Base-by-base conservation (phyloP, 495 filamentous ascomycete genomes). In the Lineolata rhizophorae region DNA sequence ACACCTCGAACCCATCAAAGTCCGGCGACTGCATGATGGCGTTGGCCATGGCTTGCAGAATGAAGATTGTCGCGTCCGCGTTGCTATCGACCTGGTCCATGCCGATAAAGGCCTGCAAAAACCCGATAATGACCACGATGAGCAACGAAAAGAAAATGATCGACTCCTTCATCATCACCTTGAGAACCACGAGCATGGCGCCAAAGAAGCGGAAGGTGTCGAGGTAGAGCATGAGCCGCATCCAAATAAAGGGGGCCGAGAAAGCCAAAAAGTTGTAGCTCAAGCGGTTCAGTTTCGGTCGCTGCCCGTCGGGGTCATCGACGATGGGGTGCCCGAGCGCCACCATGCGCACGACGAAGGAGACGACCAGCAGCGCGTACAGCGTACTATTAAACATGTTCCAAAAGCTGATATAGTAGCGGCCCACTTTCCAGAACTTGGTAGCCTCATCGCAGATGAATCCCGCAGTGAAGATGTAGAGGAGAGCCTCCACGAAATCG, bases 151-250 rank as follows among this genome's bases (percentile, higher is more conserved):
- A 97, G 62, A 97, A 97, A 40, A 95, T 94, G 33, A 97, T 54
- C 35, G 79, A 90, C 48, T 97, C 87, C 44, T 84, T 81, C 87
- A 97, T 95, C 90, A 97, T 95, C 31, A 95, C 83, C 45, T 93
- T 83, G 20, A 97, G 57, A 3, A 97, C 79, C 5, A 95, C 84
- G 20, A 97, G 63, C 90, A 97, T 95, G 31, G 81, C 81, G 27
- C 87, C 87, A 40, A 97, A 95, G 62, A 97, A 97, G 37, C 77
- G 74, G 56, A 87, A 80, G 0, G 42, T 75, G 56, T 97, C 87
- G 5, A 97, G 64, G 47, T 91, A 97, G 5, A 97, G 69, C 36
- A 95, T 61, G 45, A 97, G 64, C 11, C 87, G 78, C 44, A 72
- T 70, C 87, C 87, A 97, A 51, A 97, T 93, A 80, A 97, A 83